phyloP scores from a whole-genome alignment of 495 filamentous ascomycete species.

The Penicillium desertorum region DNA sequence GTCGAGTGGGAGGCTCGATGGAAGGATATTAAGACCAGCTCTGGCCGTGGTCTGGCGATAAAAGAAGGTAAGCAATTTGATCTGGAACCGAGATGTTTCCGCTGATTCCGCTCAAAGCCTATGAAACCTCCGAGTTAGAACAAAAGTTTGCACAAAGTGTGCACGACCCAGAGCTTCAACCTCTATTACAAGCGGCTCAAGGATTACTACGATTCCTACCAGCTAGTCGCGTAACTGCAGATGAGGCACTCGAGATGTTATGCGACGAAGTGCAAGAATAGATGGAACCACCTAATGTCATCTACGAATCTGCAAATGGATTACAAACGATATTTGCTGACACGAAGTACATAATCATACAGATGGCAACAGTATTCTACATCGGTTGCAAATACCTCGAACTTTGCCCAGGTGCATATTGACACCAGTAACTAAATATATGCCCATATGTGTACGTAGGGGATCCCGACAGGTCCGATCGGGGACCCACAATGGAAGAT shows the following conservation, averaged over 20 bases:
- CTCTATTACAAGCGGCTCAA: constrained; percentile 13
- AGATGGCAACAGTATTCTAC: not conserved
- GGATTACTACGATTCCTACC: constrained; percentile 19
- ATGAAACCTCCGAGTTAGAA: constrained; percentile 7
- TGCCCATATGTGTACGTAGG: too few species aligned
- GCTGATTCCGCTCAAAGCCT: constrained; percentile 12
- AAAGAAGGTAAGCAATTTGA: constrained; percentile 17
- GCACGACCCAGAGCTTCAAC: constrained; percentile 8
- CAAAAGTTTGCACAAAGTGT: constrained; percentile 11
- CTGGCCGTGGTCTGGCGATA: constrained; percentile 14
- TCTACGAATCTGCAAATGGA: not conserved
- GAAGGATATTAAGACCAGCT: constrained; percentile 13
- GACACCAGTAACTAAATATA: too few species aligned
- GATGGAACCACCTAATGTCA: not conserved
- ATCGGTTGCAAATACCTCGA: not conserved
- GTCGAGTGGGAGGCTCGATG: constrained; percentile 24
- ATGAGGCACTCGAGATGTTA: not conserved
- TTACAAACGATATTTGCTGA: not conserved
- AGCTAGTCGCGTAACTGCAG: not conserved
- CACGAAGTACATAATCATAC: not conserved
- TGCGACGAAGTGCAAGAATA: not conserved
- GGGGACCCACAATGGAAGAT: not conserved
- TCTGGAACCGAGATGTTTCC: not conserved
- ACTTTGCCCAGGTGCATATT: too few species aligned
- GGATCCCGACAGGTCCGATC: not conserved